Evolutionary conservation across 1,284 basidiomycete genomes (phyloP).

Genomic region (Sparassis latifolia): DNA sequence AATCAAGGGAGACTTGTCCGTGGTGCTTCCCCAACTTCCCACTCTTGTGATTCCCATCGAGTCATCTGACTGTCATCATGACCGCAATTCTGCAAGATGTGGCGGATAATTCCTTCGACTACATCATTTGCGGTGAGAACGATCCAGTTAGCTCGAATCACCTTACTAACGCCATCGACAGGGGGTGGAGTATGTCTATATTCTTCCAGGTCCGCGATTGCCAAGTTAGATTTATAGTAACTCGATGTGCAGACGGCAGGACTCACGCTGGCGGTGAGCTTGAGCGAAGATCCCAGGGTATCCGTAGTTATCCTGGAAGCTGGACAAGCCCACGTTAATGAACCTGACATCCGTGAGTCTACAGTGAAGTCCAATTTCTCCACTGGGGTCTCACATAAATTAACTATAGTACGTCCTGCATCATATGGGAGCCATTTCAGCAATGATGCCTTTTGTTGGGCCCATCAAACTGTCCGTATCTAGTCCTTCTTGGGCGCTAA

Average conservation of each 20-base stretch:
- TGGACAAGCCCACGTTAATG: conserved; percentile 23
- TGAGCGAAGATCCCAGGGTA: conserved; percentile 35
- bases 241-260: conserved; percentile 30
- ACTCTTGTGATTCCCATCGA: background rate
- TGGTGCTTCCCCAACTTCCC: background rate
- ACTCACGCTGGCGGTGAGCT: conserved; percentile 38
- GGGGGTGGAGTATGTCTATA: background rate
- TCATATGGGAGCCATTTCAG: conserved; percentile 23
- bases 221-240: too few species aligned
- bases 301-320: conserved; percentile 31
- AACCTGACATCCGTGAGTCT: conserved; percentile 18
- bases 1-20: background rate
- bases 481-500: background rate
- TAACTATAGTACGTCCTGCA: conserved; percentile 20
- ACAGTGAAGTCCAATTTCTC: background rate
- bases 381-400: too few species aligned
- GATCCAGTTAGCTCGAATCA: background rate
- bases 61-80: conserved; percentile 8
- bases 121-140: conserved; percentile 21
- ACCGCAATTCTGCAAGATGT: conserved; percentile 16
- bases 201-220: background rate
- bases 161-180: background rate
- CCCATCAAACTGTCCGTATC: conserved; percentile 21
- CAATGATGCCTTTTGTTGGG: conserved; percentile 22
- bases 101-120: conserved; percentile 23